Base-by-base conservation (phyloP, 2,329 filamentous ascomycete species). In the Fusarium sp. region DNA sequence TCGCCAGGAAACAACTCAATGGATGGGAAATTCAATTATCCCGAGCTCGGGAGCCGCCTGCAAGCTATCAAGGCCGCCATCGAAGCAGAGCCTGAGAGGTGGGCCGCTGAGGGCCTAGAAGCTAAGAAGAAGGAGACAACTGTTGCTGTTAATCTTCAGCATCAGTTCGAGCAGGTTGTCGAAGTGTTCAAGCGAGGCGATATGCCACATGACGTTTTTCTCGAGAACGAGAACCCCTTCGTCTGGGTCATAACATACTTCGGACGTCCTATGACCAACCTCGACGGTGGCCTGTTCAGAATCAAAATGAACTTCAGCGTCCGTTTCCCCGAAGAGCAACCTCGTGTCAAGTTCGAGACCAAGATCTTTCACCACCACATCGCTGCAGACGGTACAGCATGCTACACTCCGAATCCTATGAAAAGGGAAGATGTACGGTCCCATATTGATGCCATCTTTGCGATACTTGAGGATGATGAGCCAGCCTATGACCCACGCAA, bases 401-500 rank as follows among this genome's bases (percentile, higher is more conserved):
- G 95, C 83, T 98, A 98, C 82, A 91, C 90, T 61, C 90, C 91
- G 0, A 88, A 88, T 26, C 79, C 83, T 0, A 82, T 80, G 65
- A 90, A 89, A 54, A 84, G 87, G 10, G 95, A 98, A 70, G 95
- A 98, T 77, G 90, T 96, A 77, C 90, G 89, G 69, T 90, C 91
- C 7, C 96, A 98, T 75, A 91, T 99, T 48, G 92, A 97, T 63
- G 93, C 92, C 9, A 92, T 98, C 63, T 90, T 98, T 71, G 87
- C 89, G 12, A 89, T 92, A 2, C 86, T 98, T n/a, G 95, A 98
- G 79, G 95, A 98, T 63, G 94, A 97, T 69, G 88, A 90, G 5
- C 94, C 95, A 1, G 92, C 93, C 0, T 98, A 97, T 79, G 96
- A 99, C 80, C 96, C 96, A 2, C 89, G 96, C 51, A 95, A 94